A percentile compares a stretch with the other conserved stretches of the same genome.
These are phyloP conservation scores for Xylaria arbuscula DNA, from an alignment of 2,329 filamentous ascomycete species.

Conservation along the genomic window DNA sequence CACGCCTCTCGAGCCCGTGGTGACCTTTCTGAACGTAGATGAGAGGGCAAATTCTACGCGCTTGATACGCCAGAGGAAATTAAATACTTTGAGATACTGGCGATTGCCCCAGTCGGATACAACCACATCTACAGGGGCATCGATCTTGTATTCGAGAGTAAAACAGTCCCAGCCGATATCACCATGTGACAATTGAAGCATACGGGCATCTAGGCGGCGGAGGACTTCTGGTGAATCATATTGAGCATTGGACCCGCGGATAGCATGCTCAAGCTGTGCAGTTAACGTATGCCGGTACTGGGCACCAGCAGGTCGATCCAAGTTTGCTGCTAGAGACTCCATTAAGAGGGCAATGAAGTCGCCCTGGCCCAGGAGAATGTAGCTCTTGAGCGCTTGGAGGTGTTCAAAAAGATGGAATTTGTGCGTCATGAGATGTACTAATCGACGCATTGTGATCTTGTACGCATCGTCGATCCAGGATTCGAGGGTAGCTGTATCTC, in stretches of 20 bases:
- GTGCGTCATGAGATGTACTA: conserved; percentile 91
- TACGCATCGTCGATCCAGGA: conserved; percentile 96
- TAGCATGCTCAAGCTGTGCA: conserved; percentile 97
- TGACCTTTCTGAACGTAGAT: conserved; percentile 92
- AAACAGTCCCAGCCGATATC: conserved; percentile 99
- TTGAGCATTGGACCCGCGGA: conserved; percentile 96
- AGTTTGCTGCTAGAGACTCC: conserved; percentile 92
- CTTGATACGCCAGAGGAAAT: conserved; percentile 98
- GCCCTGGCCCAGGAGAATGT: conserved; percentile 91
- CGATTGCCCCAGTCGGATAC: conserved; percentile 95
- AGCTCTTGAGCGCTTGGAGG: conserved; percentile 90
- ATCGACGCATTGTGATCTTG: conserved; percentile 95
- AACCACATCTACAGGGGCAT: conserved; percentile 94
- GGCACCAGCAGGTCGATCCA: conserved; percentile 94
- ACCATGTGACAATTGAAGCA: conserved; percentile 95
- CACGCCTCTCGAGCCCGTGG: conserved; percentile 94
- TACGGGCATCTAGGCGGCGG: conserved; percentile 91
- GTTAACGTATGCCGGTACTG: conserved; percentile 97
- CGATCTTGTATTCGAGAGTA: conserved; percentile 98
- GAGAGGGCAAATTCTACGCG: conserved; percentile 94
- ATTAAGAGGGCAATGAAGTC: conserved; percentile 98
- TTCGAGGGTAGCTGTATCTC: conserved; percentile 91
- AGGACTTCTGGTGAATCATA: conserved; percentile 94
- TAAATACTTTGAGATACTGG: conserved; percentile 98
- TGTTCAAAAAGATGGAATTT: conserved; percentile 97